Evolutionary conservation across 495 filamentous ascomycete genomes (phyloP).

Genomic region (Letharia columbiana): DNA sequence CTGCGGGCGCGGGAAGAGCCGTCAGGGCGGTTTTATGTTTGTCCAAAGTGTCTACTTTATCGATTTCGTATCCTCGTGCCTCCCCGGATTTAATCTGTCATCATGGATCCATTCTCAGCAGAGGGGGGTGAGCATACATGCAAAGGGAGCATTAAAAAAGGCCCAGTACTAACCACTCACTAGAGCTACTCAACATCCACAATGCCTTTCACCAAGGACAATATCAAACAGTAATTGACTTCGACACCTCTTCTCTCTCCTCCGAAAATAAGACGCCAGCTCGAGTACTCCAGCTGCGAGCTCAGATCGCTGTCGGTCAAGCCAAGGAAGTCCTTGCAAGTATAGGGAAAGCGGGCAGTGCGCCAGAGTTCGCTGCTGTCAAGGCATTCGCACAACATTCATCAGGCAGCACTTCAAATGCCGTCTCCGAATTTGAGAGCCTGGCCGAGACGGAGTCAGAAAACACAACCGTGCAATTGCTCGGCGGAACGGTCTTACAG

Average conservation of each 20-base stretch:
- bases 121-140: conserved; percentile 58
- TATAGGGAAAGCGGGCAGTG: conserved; percentile 51
- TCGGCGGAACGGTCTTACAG: conserved; percentile 70
- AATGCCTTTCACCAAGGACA: conserved; percentile 91
- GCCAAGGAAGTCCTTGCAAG: conserved; percentile 60
- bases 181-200: conserved; percentile 91
- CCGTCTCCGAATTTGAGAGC: conserved; percentile 53
- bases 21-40: neutral
- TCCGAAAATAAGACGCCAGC: conserved; percentile 67
- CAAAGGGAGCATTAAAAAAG: conserved; percentile 6
- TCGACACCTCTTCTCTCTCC: conserved; percentile 66
- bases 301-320: conserved; percentile 72
- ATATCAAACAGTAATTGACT: conserved; percentile 74
- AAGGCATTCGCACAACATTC: conserved; percentile 65
- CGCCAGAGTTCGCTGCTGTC: conserved; percentile 69
- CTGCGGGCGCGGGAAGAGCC: conserved; percentile 6
- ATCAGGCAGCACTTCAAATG: conserved; percentile 49
- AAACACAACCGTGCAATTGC: conserved; percentile 72
- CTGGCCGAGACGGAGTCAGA: conserved; percentile 57
- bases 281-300: conserved; percentile 70
- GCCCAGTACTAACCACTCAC: conserved; percentile 10
- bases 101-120: conserved; percentile 89
- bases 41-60: neutral
- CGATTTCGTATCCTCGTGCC: no score
- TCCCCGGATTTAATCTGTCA: conserved; percentile 21